phyloP scores from a whole-genome alignment of 345 rosid genomes.

The Populus tremula region DNA sequence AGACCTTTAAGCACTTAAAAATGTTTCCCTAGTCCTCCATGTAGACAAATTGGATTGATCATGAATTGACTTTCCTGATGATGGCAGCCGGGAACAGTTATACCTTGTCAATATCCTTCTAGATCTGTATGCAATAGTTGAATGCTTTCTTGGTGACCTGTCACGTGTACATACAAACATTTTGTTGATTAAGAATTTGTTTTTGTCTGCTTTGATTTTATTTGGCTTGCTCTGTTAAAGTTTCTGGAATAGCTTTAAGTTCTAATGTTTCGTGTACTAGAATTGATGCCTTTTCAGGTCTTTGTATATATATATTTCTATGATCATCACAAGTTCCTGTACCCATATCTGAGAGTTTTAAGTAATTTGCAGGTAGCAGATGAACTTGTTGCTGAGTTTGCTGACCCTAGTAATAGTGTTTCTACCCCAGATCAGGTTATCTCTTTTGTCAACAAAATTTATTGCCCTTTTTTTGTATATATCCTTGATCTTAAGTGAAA shows the following conservation, averaged over 20 bases:
- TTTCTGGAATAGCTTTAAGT: background rate
- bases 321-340: constrained; percentile 4
- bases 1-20: background rate
- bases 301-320: background rate
- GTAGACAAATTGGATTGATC: background rate
- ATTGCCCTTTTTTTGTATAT: background rate
- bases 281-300: background rate
- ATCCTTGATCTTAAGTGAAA: constrained; percentile 5
- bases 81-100: background rate
- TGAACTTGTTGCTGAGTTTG: constrained; percentile 98
- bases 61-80: background rate
- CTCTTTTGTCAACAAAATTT: background rate
- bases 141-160: background rate
- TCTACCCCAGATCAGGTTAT: constrained; percentile 91
- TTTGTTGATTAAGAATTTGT: background rate
- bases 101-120: background rate
- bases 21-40: background rate
- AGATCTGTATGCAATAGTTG: background rate
- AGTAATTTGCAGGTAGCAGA: constrained; percentile 83
- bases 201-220: background rate
- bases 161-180: background rate
- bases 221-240: background rate
- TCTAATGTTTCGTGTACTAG: background rate
- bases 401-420: constrained; percentile 67
- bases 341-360: constrained; percentile 33